These are phyloP conservation scores for Vickermania spadyakhi DNA, from an alignment of 208 protist genomes.

Conservation along the genomic window DNA sequence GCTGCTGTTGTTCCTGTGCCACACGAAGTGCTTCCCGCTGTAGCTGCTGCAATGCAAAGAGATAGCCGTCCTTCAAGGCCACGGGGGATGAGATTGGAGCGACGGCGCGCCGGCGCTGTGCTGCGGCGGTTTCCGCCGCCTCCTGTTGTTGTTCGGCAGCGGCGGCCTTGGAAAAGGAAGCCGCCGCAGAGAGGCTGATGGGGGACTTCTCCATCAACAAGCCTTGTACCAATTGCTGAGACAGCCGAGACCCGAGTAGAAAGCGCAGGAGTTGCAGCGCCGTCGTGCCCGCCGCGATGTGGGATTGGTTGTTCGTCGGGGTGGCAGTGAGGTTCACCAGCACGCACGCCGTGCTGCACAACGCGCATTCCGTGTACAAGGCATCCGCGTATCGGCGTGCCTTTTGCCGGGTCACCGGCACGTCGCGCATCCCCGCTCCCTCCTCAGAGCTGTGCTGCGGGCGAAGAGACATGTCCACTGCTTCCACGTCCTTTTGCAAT, in stretches of 20 bases:
- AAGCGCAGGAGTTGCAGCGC: neutral
- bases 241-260: neutral
- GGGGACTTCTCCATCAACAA: no score
- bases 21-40: constrained; percentile 11
- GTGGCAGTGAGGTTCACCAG: neutral
- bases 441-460: neutral
- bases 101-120: no score
- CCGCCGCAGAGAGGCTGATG: no score
- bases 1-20: constrained; percentile 1
- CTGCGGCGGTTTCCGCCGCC: neutral
- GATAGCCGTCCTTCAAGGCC: constrained; percentile 11
- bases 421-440: neutral
- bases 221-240: constrained; percentile 4
- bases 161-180: neutral
- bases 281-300: neutral
- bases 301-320: neutral
- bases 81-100: no score
- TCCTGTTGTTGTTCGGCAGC: constrained; percentile 4
- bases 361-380: neutral
- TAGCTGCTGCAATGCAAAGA: constrained; percentile 15
- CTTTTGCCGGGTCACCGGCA: neutral
- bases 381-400: neutral
- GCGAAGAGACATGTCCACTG: no score
- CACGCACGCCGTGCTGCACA: neutral
- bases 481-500: no score